Percentiles rank a stretch among this genome's conserved stretches.
phyloP scores from a whole-genome alignment of 1,139 yeast species.

The Taphrina pruni region DNA sequence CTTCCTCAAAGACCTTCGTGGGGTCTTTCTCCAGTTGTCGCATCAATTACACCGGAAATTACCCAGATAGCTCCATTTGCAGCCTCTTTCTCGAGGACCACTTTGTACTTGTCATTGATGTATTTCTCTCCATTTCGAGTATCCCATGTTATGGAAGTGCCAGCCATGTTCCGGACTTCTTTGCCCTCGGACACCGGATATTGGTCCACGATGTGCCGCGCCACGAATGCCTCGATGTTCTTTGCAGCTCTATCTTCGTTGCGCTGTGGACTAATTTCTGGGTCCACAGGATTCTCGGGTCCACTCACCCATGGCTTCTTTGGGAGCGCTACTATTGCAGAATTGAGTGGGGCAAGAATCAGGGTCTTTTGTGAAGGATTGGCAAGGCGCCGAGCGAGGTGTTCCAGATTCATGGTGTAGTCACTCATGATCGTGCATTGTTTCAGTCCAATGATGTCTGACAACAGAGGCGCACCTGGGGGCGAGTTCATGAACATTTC shows the following conservation, averaged over 20 bases:
- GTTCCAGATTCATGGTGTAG: conserved; percentile 22
- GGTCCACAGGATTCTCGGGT: conserved; percentile 40
- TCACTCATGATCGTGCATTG: conserved; percentile 39
- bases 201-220: conserved; percentile 49
- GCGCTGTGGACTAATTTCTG: conserved; percentile 46
- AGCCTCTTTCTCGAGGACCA: conserved; percentile 26
- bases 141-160: neutral
- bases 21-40: neutral
- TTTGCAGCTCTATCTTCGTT: conserved; percentile 49
- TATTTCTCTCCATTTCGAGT: conserved; percentile 10
- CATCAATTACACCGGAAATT: conserved; percentile 22
- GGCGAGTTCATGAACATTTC: conserved; percentile 20
- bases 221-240: conserved; percentile 50
- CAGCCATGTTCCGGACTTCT: conserved; percentile 14
- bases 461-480: conserved; percentile 24
- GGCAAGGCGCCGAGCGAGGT: conserved; percentile 47
- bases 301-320: conserved; percentile 54
- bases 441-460: conserved; percentile 31
- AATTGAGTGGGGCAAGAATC: conserved; percentile 52
- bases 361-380: conserved; percentile 49
- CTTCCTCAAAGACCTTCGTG: neutral
- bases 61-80: conserved; percentile 36
- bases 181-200: conserved; percentile 8
- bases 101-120: conserved; percentile 29
- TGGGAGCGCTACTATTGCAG: conserved; percentile 49